phyloP scores from a whole-genome alignment of 306 rosid species.

The Urtica urens region DNA sequence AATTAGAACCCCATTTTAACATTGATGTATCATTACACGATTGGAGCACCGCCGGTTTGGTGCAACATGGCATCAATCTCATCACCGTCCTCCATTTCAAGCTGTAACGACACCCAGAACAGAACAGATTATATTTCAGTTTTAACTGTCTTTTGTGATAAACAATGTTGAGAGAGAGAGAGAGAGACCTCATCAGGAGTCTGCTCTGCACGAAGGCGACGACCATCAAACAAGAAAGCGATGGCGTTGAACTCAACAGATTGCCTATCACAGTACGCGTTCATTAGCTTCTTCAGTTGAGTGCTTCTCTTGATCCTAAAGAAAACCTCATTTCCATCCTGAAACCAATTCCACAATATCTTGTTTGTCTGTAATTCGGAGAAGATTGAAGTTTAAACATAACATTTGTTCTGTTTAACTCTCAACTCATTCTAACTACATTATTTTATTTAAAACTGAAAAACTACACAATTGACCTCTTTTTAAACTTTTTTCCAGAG shows the following conservation, averaged over 20 bases:
- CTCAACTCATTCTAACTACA: too few species aligned
- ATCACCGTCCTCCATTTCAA: conserved; percentile 15
- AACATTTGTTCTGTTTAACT: too few species aligned
- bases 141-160: too few species aligned
- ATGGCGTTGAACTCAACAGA: conserved; percentile 40
- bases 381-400: too few species aligned
- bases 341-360: conserved; percentile 8
- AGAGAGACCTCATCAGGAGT: conserved; percentile 61
- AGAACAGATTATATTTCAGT: neutral
- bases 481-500: too few species aligned
- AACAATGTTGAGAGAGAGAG: neutral
- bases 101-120: neutral
- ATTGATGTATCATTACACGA: neutral
- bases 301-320: conserved; percentile 60
- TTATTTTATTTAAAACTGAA: too few species aligned
- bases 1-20: too few species aligned
- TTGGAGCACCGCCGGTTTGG: conserved; percentile 3
- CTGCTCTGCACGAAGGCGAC: conserved; percentile 51
- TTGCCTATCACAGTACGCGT: conserved; percentile 64
- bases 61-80: conserved; percentile 13
- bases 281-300: conserved; percentile 70
- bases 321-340: conserved; percentile 44
- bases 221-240: conserved; percentile 59
- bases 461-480: too few species aligned
- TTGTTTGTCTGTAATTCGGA: too few species aligned